These are phyloP conservation scores for Ophiostoma populinum DNA, from an alignment of 2,329 filamentous ascomycete genomes.

Conservation along the genomic window DNA sequence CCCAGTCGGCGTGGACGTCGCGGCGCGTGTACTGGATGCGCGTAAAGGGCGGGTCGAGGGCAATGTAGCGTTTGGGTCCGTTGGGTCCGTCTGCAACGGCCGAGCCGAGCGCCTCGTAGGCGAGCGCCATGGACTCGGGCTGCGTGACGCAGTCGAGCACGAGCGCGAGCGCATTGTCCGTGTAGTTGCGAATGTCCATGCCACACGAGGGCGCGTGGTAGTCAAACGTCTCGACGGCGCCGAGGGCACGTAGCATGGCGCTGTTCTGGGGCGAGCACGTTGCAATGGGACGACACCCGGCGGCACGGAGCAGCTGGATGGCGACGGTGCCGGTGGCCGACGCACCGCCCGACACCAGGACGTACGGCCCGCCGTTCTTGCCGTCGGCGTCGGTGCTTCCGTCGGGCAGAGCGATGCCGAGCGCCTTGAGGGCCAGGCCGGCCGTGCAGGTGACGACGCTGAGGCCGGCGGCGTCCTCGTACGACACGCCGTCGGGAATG, in stretches of 20 bases:
- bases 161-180: conserved; percentile 7
- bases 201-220: conserved; percentile 11
- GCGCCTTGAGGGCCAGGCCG: conserved; percentile 7
- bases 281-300: conserved; percentile 6
- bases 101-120: conserved; percentile 10
- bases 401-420: conserved; percentile 5
- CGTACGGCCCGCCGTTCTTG: conserved; percentile 5
- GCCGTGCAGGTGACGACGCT: conserved; percentile 10
- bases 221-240: conserved; percentile 11
- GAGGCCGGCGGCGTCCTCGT: conserved; percentile 9
- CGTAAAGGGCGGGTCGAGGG: conserved; percentile 8
- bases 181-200: conserved; percentile 12
- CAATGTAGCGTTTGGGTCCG: conserved; percentile 6
- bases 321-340: conserved; percentile 21
- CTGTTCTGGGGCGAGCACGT: conserved; percentile 10
- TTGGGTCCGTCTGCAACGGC: not conserved
- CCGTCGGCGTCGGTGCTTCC: not conserved
- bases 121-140: conserved; percentile 7
- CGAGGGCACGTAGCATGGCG: conserved; percentile 5
- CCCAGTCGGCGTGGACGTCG: conserved; percentile 8
- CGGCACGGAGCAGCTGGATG: conserved; percentile 21
- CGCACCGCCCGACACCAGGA: conserved; percentile 23
- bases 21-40: conserved; percentile 9
- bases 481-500: conserved; percentile 5
- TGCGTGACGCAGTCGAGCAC: conserved; percentile 11